Evolutionary conservation across 2,329 filamentous ascomycete genomes (phyloP).

Genomic region (Aureobasidium sp.): DNA sequence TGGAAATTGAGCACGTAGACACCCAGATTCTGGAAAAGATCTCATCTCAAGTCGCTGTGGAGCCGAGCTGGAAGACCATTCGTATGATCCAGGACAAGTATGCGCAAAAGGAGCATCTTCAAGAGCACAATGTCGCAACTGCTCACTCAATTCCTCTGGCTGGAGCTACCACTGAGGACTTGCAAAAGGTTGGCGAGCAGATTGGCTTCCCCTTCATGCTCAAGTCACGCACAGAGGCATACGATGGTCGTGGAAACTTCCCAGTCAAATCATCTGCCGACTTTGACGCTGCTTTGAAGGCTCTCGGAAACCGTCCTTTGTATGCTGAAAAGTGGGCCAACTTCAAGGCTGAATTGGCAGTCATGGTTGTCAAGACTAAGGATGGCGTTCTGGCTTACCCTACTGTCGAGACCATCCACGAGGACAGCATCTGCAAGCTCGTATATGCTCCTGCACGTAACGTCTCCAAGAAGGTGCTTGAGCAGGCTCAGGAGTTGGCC

Average conservation of each 20-base stretch:
- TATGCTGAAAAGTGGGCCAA: constrained; percentile 88
- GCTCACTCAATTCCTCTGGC: constrained; percentile 63
- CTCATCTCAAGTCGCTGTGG: constrained; percentile 55
- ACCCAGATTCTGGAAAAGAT: constrained; percentile 85
- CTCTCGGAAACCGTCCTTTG: constrained; percentile 61
- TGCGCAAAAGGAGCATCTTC: constrained; percentile 75
- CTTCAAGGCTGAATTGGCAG: constrained; percentile 80
- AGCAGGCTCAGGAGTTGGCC: constrained; percentile 68
- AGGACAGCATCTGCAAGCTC: constrained; percentile 91
- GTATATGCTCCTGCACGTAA: constrained; percentile 78
- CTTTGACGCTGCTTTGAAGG: constrained; percentile 59
- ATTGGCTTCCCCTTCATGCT: constrained; percentile 86
- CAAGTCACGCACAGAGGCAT: constrained; percentile 83
- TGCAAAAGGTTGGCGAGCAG: constrained; percentile 55
- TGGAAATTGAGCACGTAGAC: constrained; percentile 93
- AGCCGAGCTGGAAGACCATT: constrained; percentile 81
- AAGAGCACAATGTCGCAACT: constrained; percentile 60
- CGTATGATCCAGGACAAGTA: constrained; percentile 92
- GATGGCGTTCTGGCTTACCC: constrained; percentile 71
- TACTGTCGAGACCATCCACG: constrained; percentile 87
- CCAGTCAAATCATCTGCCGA: constrained; percentile 54
- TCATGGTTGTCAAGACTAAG: constrained; percentile 90
- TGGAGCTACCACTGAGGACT: constrained; percentile 50
- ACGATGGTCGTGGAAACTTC: constrained; percentile 79
- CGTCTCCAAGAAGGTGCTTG: constrained; percentile 54